These are phyloP conservation scores for Arabis alpina DNA, from an alignment of 345 rosid genomes.

Conservation along the genomic window DNA sequence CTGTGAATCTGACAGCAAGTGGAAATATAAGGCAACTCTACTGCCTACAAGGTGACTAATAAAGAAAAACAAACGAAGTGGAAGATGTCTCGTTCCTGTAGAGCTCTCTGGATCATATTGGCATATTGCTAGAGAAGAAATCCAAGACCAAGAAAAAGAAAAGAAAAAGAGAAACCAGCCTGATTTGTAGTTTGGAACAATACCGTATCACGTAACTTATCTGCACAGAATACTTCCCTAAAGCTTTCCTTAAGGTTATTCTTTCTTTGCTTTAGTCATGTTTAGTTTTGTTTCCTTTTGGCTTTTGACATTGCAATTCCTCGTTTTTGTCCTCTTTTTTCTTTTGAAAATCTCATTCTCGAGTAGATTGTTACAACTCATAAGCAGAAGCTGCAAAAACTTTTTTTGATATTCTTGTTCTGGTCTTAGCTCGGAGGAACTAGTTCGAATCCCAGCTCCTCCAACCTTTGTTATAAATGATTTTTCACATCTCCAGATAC, in stretches of 20 bases:
- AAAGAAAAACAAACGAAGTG: slow-evolving; percentile 12
- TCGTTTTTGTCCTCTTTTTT: slow-evolving; percentile 26
- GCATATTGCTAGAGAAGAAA: slow-evolving; percentile 41
- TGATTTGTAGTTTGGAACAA: slow-evolving; percentile 41
- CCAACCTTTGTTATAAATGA: not conserved
- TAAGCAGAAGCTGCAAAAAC: slow-evolving; percentile 23
- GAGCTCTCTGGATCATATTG: slow-evolving; percentile 37
- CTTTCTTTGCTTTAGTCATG: slow-evolving; percentile 17
- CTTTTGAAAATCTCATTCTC: slow-evolving; percentile 27
- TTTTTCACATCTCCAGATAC: not conserved
- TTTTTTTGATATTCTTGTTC: slow-evolving; percentile 9
- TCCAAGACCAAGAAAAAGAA: not conserved
- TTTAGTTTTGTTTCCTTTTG: slow-evolving; percentile 21
- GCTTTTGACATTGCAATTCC: slow-evolving; percentile 17
- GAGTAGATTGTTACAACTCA: slow-evolving; percentile 26
- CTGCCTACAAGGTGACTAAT: slow-evolving; percentile 93
- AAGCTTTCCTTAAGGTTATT: slow-evolving; percentile 40
- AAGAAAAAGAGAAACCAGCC: slow-evolving; percentile 24
- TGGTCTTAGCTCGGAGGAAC: not conserved
- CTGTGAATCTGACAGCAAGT: slow-evolving; percentile 60
- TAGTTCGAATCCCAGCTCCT: not conserved
- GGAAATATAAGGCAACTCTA: slow-evolving; percentile 99
- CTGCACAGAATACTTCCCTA: slow-evolving; percentile 39
- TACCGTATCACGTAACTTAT: slow-evolving; percentile 44
- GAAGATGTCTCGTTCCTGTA: slow-evolving; percentile 33